These are phyloP conservation scores for Fagopyrum tataricum DNA, from an alignment of 148 eudicot genomes.

Conservation along the genomic window DNA sequence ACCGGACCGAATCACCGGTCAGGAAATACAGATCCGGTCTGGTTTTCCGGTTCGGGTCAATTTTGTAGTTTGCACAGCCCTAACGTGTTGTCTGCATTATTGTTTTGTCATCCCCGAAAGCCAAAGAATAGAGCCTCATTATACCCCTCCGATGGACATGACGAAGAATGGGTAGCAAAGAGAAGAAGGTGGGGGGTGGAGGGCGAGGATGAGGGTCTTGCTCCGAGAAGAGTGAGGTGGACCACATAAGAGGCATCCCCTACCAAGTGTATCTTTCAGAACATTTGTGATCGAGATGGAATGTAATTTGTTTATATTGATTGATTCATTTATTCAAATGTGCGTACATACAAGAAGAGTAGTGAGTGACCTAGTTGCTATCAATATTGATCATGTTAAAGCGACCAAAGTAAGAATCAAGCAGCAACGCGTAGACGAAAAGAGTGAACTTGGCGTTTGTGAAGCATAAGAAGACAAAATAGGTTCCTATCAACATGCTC, in stretches of 20 bases:
- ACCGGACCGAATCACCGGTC: too few relatives aligned
- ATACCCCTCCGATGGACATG: conserved; percentile 54
- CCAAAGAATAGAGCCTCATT: conserved; percentile 39
- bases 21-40: too few relatives aligned
- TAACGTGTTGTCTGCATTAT: too few relatives aligned
- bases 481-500: conserved; percentile 38
- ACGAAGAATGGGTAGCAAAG: conserved; percentile 31
- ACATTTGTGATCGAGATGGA: too few relatives aligned
- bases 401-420: conserved; percentile 51
- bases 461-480: conserved; percentile 36
- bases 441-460: conserved; percentile 46
- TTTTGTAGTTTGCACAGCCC: too few relatives aligned
- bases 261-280: too few relatives aligned
- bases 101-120: conserved; percentile 43
- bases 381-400: conserved; percentile 41
- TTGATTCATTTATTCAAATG: too few relatives aligned
- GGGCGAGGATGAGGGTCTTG: conserved; percentile 26
- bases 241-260: conserved; percentile 47
- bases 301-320: too few relatives aligned
- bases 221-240: conserved; percentile 39
- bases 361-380: conserved; percentile 38
- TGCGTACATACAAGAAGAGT: conserved; percentile 38
- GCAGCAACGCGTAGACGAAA: conserved; percentile 32
- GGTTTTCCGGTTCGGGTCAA: too few relatives aligned
- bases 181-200: conserved; percentile 20